Conservation (phyloP, 208 protist genomes). For the Porcisia hertigi region DNA sequence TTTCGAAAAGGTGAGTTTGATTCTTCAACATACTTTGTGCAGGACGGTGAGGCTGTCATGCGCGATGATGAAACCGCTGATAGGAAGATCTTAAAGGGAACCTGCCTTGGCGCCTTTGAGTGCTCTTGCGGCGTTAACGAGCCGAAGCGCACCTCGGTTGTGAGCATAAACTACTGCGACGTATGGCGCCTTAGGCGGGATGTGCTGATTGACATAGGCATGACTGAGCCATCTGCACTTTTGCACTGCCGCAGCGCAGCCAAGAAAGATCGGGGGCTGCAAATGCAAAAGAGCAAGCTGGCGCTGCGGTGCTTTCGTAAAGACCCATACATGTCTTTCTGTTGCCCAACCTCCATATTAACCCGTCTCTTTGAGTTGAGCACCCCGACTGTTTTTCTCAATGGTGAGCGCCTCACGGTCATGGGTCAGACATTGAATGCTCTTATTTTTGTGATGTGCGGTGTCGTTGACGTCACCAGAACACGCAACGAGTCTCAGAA, state of each 20-base stretch:
- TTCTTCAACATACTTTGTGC: conserved; percentile 84
- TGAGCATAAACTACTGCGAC: conserved; percentile 89
- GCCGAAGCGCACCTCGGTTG: conserved; percentile 63
- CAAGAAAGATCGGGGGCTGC: conserved; percentile 54
- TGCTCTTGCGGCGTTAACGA: conserved; percentile 86
- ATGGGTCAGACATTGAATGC: conserved; percentile 68
- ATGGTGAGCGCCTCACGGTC: conserved; percentile 70
- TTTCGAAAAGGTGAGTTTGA: conserved; percentile 66
- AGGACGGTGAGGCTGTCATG: conserved; percentile 72
- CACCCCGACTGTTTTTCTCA: conserved; percentile 68
- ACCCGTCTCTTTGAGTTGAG: conserved; percentile 62
- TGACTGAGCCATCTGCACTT: conserved; percentile 84
- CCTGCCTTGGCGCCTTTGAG: conserved; percentile 88
- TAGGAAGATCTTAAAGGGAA: conserved; percentile 50
- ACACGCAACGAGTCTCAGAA: conserved; percentile 49
- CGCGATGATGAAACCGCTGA: conserved; percentile 43
- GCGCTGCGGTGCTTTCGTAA: conserved; percentile 41
- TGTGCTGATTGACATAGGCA: conserved; percentile 78
- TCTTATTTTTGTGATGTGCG: conserved; percentile 67
- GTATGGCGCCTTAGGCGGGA: conserved; percentile 81
- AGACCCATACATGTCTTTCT: conserved; percentile 80
- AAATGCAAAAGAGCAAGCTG: conserved; percentile 47
- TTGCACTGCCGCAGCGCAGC: conserved; percentile 73
- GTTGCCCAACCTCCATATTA: conserved; percentile 32
- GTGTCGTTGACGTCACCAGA: conserved; percentile 68